Percentiles rank a stretch among this genome's conserved stretches.
Evolutionary conservation across 2,329 filamentous ascomycete genomes (phyloP).

Genomic region (Camptophora hylomeconis): DNA sequence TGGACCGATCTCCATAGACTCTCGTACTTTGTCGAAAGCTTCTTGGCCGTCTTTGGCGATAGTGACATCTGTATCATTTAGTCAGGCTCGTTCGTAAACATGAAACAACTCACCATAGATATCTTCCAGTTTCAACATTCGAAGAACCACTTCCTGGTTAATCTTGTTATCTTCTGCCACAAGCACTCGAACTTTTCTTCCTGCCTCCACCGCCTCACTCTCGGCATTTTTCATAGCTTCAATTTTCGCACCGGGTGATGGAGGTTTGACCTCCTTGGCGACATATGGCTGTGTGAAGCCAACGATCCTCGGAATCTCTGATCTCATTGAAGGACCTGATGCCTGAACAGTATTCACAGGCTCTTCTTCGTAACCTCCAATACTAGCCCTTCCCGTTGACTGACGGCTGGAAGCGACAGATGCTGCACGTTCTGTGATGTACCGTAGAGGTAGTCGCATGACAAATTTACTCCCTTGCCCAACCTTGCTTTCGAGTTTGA

Average conservation of each 20-base stretch:
- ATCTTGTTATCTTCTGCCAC: constrained; percentile 70
- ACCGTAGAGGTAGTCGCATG: constrained; percentile 69
- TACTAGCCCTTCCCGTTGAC: constrained; percentile 14
- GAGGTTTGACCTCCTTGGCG: constrained; percentile 21
- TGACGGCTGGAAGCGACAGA: constrained; percentile 13
- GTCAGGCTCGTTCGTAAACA: constrained; percentile 35
- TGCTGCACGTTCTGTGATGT: constrained; percentile 53
- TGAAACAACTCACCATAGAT: constrained; percentile 27
- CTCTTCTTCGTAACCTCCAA: constrained; percentile 6
- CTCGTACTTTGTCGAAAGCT: constrained; percentile 74
- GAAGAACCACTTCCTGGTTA: constrained; percentile 49
- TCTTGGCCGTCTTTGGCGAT: constrained; percentile 79
- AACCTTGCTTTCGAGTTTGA: constrained; percentile 57
- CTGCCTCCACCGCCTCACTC: constrained; percentile 42
- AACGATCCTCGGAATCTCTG: constrained; percentile 16
- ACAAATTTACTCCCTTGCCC: constrained; percentile 69
- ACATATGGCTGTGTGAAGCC: constrained; percentile 19
- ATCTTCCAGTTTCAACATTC: constrained; percentile 43
- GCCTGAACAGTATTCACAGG: constrained; percentile 7
- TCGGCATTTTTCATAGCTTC: constrained; percentile 53
- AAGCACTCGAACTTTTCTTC: constrained; percentile 60
- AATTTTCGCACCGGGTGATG: constrained; percentile 45
- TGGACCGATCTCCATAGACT: constrained; percentile 59
- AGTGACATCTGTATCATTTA: constrained; percentile 60
- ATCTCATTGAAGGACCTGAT: constrained; percentile 3